These are phyloP conservation scores for Brassica juncea DNA, from an alignment of 345 rosid species.

Conservation along the genomic window DNA sequence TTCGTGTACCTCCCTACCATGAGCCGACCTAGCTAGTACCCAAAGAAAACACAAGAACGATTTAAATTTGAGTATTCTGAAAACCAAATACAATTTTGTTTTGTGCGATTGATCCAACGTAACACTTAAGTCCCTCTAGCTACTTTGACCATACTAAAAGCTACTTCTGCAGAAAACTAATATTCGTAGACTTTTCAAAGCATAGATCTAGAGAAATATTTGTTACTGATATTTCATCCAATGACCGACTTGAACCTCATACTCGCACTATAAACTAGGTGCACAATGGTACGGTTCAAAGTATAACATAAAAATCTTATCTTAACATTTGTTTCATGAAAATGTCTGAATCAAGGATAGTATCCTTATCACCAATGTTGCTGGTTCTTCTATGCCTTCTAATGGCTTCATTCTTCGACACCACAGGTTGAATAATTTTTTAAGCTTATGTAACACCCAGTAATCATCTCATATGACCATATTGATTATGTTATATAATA, in stretches of 20 bases:
- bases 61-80: neutral
- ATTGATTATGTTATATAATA: neutral
- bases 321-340: neutral
- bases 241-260: conserved; percentile 3
- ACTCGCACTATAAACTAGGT: conserved; percentile 20
- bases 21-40: too few relatives aligned
- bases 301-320: neutral
- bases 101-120: neutral
- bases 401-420: conserved; percentile 26
- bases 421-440: conserved; percentile 20
- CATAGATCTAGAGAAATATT: neutral
- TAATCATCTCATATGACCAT: neutral
- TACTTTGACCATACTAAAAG: neutral
- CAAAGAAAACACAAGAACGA: neutral
- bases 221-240: conserved; percentile 6
- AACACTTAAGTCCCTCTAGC: neutral
- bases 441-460: neutral
- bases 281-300: neutral
- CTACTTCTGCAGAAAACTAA: neutral
- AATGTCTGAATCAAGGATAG: conserved; percentile 27
- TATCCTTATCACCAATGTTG: conserved; percentile 12
- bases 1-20: too few relatives aligned
- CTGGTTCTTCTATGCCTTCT: conserved; percentile 25
- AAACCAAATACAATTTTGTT: neutral
- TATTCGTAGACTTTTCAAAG: neutral